Base-by-base conservation (phyloP, 345 rosid species). In the Litchi chinensis region DNA sequence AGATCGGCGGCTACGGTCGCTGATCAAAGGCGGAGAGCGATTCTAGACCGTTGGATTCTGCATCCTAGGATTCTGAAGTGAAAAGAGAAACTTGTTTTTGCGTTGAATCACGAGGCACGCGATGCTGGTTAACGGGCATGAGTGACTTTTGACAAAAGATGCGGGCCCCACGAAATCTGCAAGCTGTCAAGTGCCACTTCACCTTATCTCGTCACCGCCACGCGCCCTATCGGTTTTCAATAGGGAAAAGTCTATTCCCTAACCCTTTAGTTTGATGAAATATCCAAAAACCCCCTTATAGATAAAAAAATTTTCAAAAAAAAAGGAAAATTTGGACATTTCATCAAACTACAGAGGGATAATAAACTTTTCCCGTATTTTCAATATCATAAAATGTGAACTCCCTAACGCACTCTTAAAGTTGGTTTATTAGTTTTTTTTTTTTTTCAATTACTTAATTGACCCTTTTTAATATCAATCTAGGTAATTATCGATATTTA, bases 81-180 rank as follows among this genome's bases (percentile, higher is more conserved):
- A 21, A 66, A 70, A 57, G 9, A 24, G 46, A n/a, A 74, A 6
- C 37, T 57, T 48, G 66, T 46, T 10, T 54, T 6, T 19, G 15
- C 70, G 21, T n/a, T 24, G 32, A 66, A 77, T 78, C 83, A 83
- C 82, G 81, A 77, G 86, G 74, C 82, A 66, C 16, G 74, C 77
- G 77, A 73, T 76, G 63, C 76, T 40, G 74, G 37, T 64, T 40
- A 79, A 52, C 16, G 80, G 80, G 77, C 77, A 37, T 32, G 72
- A 66, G 41, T 41, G 76, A 66, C 71, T 57, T 72, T 66, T 54
- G 18, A 2, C 67, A n/a, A 68, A 72, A 73, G 16, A 9, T 8
- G 54, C 66, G 80, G 84, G 82, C 78, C 82, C 82, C 68, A 12
- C 7, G 0, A 81, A 76, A 78, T 84, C 86, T 66, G 76, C 84